Evolutionary conservation across 768 basidiomycete species (phyloP).

Genomic region (Mycena polygramma): DNA sequence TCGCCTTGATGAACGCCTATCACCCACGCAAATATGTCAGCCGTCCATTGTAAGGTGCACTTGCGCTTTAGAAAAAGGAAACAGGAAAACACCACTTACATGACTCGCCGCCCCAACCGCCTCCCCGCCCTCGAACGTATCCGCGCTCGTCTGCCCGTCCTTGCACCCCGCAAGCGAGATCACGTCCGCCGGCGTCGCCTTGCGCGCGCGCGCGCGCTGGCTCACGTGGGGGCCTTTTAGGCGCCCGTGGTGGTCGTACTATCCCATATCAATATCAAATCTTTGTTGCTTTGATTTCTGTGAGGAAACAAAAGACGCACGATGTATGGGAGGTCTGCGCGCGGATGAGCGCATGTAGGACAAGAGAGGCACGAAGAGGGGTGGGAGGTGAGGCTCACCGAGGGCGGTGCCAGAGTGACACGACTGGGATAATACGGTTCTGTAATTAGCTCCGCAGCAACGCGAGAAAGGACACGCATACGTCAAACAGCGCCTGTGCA

Average conservation of each 20-base stretch:
- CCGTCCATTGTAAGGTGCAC: too few relatives aligned
- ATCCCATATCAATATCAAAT: not conserved
- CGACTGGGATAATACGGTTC: slow-evolving; percentile 45
- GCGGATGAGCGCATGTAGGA: too few relatives aligned
- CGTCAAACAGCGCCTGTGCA: slow-evolving; percentile 64
- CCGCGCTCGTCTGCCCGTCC: slow-evolving; percentile 80
- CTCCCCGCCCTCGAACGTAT: slow-evolving; percentile 71
- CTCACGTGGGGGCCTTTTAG: slow-evolving; percentile 60
- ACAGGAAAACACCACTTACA: slow-evolving; percentile 55
- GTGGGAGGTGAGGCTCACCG: slow-evolving; percentile 44
- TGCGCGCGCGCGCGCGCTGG: slow-evolving; percentile 48
- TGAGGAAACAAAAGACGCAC: slow-evolving; percentile 44
- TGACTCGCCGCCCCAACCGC: slow-evolving; percentile 87
- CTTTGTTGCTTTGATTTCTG: too few relatives aligned
- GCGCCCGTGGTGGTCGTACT: slow-evolving; percentile 72
- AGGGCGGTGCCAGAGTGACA: slow-evolving; percentile 69
- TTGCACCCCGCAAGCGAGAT: slow-evolving; percentile 81
- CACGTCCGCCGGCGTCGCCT: slow-evolving; percentile 82
- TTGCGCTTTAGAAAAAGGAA: too few relatives aligned
- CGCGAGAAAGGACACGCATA: slow-evolving; percentile 42
- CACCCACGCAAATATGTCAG: slow-evolving; percentile 1
- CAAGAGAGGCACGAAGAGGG: slow-evolving; percentile 27
- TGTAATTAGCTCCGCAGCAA: not conserved
- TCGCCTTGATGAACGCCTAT: slow-evolving; percentile 71
- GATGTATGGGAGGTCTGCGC: slow-evolving; percentile 65